phyloP scores from a whole-genome alignment of 2,329 filamentous ascomycete genomes.

The Colletotrichum theobromicola region DNA sequence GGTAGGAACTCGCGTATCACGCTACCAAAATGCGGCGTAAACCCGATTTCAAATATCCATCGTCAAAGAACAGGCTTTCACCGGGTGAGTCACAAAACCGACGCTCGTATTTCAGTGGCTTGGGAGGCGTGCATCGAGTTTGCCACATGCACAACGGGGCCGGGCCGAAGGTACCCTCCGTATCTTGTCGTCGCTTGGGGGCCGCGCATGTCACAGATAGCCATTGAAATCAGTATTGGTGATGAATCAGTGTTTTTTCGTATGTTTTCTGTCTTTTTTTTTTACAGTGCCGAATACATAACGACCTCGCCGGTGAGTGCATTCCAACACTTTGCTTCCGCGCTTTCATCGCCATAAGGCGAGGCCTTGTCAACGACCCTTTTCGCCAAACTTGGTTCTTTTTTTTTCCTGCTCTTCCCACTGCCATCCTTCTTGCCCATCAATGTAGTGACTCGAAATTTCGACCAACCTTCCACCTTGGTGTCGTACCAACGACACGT shows the following conservation, averaged over 20 bases:
- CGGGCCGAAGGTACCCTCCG: not conserved
- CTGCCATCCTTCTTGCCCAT: not conserved
- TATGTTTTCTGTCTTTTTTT: not conserved
- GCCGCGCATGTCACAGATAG: not conserved
- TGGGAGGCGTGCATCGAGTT: not conserved
- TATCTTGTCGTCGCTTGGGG: too few species aligned
- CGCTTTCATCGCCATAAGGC: not conserved
- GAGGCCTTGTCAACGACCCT: not conserved
- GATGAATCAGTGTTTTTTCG: not conserved
- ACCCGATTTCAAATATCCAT: not conserved
- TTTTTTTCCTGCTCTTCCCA: not conserved
- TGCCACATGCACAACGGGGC: not conserved
- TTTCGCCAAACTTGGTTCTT: not conserved
- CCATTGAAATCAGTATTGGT: not conserved
- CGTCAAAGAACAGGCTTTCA: not conserved
- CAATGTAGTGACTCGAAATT: not conserved
- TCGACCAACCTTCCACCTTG: not conserved
- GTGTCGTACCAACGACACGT: not conserved
- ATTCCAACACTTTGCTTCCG: slow-evolving; percentile 1
- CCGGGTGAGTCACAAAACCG: not conserved
- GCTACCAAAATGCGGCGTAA: not conserved
- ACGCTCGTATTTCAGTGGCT: not conserved
- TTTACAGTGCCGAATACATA: not conserved
- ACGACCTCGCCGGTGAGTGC: not conserved
- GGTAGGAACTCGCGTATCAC: not conserved